Percentiles rank a stretch among this genome's conserved stretches.
These are phyloP conservation scores for Chenopodium quinoa DNA, from an alignment of 148 eudicot species.

Conservation along the genomic window DNA sequence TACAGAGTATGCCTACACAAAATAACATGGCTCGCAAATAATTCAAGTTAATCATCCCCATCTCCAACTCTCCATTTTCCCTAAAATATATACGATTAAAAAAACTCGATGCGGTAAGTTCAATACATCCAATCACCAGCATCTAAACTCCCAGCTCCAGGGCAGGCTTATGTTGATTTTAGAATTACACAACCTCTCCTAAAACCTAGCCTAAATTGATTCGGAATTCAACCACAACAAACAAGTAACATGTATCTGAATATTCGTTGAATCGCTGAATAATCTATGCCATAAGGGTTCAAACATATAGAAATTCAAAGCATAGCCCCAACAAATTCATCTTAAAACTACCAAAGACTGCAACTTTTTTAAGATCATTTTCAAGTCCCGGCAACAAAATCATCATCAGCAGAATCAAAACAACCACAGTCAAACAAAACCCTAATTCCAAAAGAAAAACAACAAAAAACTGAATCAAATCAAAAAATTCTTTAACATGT, in stretches of 20 bases:
- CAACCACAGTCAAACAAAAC: conserved; percentile 7
- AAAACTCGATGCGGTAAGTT: neutral
- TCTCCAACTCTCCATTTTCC: neutral
- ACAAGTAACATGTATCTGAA: neutral
- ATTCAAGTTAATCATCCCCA: neutral
- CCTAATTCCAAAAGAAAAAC: conserved; percentile 8
- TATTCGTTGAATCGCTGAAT: neutral
- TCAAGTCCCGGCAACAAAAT: neutral
- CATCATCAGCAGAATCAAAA: neutral
- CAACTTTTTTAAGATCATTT: neutral
- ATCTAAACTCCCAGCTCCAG: neutral
- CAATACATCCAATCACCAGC: neutral
- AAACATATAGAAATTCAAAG: too few relatives aligned
- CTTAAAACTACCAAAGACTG: neutral
- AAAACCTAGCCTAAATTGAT: neutral
- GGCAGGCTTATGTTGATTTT: neutral
- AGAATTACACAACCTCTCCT: neutral
- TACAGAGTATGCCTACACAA: neutral
- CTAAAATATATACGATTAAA: neutral
- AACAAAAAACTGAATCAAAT: neutral
- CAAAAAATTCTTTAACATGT: too few relatives aligned
- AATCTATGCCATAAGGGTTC: neutral
- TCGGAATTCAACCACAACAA: neutral
- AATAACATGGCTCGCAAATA: neutral
- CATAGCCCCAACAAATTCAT: neutral